Evolutionary conservation across 306 rosid species (phyloP), one percentile per base, ranked within the genome.

Genomic region (Alnus rubra): DNA sequence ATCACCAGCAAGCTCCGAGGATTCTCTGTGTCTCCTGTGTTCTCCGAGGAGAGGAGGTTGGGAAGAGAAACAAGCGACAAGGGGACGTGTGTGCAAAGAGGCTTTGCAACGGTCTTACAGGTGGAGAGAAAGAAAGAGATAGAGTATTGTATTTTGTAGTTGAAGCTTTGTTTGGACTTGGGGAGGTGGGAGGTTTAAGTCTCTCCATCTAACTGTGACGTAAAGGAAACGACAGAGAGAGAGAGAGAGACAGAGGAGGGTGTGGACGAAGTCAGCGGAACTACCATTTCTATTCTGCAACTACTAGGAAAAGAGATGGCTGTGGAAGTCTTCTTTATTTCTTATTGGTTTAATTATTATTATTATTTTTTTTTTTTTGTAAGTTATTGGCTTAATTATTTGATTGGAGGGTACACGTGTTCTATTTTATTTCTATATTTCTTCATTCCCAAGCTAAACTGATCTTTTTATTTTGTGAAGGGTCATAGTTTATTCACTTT

Each of bases 141-240:
- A 23, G 28, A 42, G 45, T 42, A 15, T 14, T 44, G 86, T 68
- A 53, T 78, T 35, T 55, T 79, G 75, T 82, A 73, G 0, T 35
- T 7, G 19, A 28, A 8, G 65, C 30, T 58, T 67, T 42, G 72
- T 42, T 42, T 67, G 51, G 72, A 39, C 51, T 18, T 42, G 12
- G 1, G 18, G 48, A 35, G 10, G 50, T 2, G 11, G 58, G 82
- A 74, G 82, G 90, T 70, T 77, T 50, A 80, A 49, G 81, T 89
- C 55, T 85, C 89, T 55, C 81, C 76, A 70, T 87, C 90, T 50
- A 79, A 53, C 70, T 60, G 85, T 79, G 86, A 92, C 95, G 92
- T 92, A 84, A 82, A 63, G 86, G 86, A 78, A 84, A 76, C 79
- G 89, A 82, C 80, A 19, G 73, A 42, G 45, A 42, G 45, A 42